These are phyloP conservation scores for Endocladia muricata DNA, from an alignment of 31 red algal genomes.

Conservation along the genomic window DNA sequence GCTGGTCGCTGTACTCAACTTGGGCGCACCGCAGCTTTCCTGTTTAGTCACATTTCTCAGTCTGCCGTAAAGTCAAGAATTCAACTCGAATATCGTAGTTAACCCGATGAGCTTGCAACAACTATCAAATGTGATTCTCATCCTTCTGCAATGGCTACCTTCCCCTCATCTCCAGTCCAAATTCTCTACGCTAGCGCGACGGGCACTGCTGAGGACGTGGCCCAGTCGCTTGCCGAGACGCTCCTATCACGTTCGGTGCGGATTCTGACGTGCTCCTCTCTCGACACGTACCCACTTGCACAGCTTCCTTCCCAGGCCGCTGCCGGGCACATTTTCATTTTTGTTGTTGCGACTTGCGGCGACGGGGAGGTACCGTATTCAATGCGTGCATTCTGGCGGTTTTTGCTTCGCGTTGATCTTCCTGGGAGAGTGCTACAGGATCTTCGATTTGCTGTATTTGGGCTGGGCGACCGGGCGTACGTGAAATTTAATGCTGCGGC, in stretches of 20 bases:
- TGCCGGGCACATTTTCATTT: conserved; percentile 40
- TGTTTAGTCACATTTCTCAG: too few species aligned
- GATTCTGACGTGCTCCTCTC: conserved; percentile 2
- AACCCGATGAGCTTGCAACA: too few species aligned
- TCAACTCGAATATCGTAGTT: too few species aligned
- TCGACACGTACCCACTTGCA: conserved; percentile 27
- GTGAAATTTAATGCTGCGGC: conserved; percentile 89
- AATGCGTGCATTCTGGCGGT: conserved; percentile 68
- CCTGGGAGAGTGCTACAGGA: conserved; percentile 26
- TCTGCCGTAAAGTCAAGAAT: too few species aligned
- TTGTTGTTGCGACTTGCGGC: conserved; percentile 86
- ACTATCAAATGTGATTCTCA: background rate
- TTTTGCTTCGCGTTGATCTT: conserved; percentile 45
- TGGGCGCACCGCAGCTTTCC: too few species aligned
- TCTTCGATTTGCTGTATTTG: conserved; percentile 75
- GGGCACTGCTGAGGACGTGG: conserved; percentile 68
- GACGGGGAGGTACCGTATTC: conserved; percentile 78
- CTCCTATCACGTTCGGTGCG: background rate
- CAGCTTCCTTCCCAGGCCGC: conserved; percentile 16
- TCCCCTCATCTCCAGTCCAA: conserved; percentile 10
- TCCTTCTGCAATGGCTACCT: background rate
- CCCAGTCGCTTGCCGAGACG: conserved; percentile 23
- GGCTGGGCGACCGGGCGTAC: conserved; percentile 85
- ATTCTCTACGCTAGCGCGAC: conserved; percentile 73
- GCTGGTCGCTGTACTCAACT: too few species aligned